These are phyloP conservation scores for Cucurbita ficifolia DNA, from an alignment of 306 rosid genomes.

Conservation along the genomic window DNA sequence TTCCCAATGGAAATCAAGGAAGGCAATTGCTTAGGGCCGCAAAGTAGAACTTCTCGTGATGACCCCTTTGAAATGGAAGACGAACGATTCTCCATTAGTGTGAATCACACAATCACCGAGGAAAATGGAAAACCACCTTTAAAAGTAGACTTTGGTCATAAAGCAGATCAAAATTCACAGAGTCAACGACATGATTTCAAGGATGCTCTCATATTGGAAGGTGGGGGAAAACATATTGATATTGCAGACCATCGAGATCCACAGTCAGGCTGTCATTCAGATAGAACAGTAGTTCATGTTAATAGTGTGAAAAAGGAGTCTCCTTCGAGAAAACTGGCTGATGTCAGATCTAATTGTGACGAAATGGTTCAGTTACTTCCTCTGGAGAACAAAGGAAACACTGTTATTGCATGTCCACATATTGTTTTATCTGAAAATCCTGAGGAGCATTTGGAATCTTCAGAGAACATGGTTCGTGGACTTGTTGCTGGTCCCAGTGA, in stretches of 20 bases:
- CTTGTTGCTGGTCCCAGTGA: slow-evolving; percentile 11
- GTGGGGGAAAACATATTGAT: slow-evolving; percentile 16
- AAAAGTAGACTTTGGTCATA: slow-evolving; percentile 17
- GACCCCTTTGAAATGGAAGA: slow-evolving; percentile 18
- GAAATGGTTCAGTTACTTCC: slow-evolving; percentile 20
- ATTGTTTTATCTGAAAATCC: slow-evolving; percentile 14
- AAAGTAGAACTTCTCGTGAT: slow-evolving; percentile 16
- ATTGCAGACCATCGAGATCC: slow-evolving; percentile 18
- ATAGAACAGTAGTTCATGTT: slow-evolving; percentile 15
- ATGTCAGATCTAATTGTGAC: slow-evolving; percentile 21
- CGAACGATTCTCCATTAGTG: slow-evolving; percentile 18
- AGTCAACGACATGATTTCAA: slow-evolving; percentile 19
- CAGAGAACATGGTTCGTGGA: slow-evolving; percentile 18
- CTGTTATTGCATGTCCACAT: slow-evolving; percentile 5
- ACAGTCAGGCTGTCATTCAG: slow-evolving; percentile 16
- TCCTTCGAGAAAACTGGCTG: slow-evolving; percentile 11
- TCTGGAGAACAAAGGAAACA: slow-evolving; percentile 16
- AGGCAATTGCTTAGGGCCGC: slow-evolving; percentile 13
- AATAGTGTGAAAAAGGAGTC: slow-evolving; percentile 15
- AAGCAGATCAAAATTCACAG: slow-evolving; percentile 17
- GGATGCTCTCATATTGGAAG: slow-evolving; percentile 12
- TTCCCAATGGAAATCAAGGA: slow-evolving; percentile 18
- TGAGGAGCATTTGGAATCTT: slow-evolving; percentile 18
- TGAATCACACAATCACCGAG: slow-evolving; percentile 15
- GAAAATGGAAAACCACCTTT: slow-evolving; percentile 16